These are phyloP conservation scores for Claviceps cyperi DNA, from an alignment of 2,329 filamentous ascomycete genomes.

Conservation along the genomic window DNA sequence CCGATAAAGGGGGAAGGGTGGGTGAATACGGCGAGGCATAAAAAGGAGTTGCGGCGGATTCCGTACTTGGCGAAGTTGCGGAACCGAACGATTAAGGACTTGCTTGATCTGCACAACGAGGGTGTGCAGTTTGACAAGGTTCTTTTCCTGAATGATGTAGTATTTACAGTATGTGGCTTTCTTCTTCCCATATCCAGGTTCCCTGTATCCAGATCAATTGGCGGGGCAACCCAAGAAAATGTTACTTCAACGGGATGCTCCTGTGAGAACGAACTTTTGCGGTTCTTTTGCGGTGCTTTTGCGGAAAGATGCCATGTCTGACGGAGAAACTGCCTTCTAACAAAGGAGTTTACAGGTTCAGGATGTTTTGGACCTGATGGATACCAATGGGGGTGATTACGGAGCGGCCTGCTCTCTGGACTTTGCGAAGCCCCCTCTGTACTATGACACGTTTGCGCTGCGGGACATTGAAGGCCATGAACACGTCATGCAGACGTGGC, in stretches of 20 bases:
- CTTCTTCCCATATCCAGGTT: not conserved
- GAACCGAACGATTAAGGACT: conserved; percentile 47
- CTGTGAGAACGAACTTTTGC: no score
- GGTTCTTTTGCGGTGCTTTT: no score
- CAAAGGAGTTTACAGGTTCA: conserved; percentile 24
- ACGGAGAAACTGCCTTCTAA: no score
- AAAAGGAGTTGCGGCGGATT: conserved; percentile 47
- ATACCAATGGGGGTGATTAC: conserved; percentile 43
- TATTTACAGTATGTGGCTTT: conserved; percentile 34
- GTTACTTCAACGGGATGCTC: no score
- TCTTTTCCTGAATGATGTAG: conserved; percentile 49
- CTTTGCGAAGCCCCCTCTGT: conserved; percentile 36
- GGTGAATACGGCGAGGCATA: conserved; percentile 42
- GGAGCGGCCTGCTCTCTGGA: conserved; percentile 49
- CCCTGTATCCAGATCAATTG: not conserved
- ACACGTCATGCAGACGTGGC: conserved; percentile 40
- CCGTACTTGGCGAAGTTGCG: conserved; percentile 51
- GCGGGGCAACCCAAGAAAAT: no score
- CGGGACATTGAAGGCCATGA: conserved; percentile 37
- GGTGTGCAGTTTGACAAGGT: conserved; percentile 43
- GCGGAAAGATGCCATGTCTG: no score
- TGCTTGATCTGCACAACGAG: conserved; percentile 33
- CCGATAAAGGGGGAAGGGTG: conserved; percentile 38
- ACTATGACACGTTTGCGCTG: conserved; percentile 50
- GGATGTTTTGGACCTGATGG: conserved; percentile 40